phyloP scores from a whole-genome alignment of 2,329 filamentous ascomycete genomes.

The Colletotrichum gloeosporioides region DNA sequence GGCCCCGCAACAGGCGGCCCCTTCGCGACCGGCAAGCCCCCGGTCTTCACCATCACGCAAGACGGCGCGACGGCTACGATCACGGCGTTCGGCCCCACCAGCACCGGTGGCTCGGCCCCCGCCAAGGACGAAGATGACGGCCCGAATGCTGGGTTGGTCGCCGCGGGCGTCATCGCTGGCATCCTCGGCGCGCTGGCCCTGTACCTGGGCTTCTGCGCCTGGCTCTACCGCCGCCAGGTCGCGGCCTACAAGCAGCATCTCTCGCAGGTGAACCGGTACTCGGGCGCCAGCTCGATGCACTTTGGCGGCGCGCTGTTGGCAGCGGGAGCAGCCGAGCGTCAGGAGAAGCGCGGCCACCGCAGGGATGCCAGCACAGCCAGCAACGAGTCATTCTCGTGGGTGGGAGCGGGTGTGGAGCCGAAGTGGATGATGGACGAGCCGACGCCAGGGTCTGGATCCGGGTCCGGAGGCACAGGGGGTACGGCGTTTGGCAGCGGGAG shows the following conservation, averaged over 20 bases:
- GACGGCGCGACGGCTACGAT: slow-evolving; percentile 53
- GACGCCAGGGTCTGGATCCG: slow-evolving; percentile 23
- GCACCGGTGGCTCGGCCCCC: slow-evolving; percentile 41
- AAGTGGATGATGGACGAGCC: slow-evolving; percentile 32
- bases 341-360: slow-evolving; percentile 18
- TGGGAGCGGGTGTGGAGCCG: slow-evolving; percentile 34
- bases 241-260: slow-evolving; percentile 73
- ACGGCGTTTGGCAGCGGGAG: slow-evolving; percentile 21
- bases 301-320: slow-evolving; percentile 29
- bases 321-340: slow-evolving; percentile 27
- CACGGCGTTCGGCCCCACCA: slow-evolving; percentile 36
- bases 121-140: not conserved
- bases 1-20: slow-evolving; percentile 70
- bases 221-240: slow-evolving; percentile 76
- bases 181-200: slow-evolving; percentile 64
- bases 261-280: slow-evolving; percentile 65
- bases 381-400: slow-evolving; percentile 34
- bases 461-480: not conserved
- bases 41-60: slow-evolving; percentile 71
- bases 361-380: slow-evolving; percentile 26
- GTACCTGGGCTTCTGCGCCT: slow-evolving; percentile 75
- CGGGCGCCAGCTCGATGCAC: slow-evolving; percentile 46
- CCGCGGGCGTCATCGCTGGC: slow-evolving; percentile 66
- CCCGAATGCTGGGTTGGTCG: slow-evolving; percentile 46
- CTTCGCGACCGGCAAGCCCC: slow-evolving; percentile 71